Evolutionary conservation across 2,329 filamentous ascomycete genomes (phyloP).

Genomic region (Fusarium pininemorale): DNA sequence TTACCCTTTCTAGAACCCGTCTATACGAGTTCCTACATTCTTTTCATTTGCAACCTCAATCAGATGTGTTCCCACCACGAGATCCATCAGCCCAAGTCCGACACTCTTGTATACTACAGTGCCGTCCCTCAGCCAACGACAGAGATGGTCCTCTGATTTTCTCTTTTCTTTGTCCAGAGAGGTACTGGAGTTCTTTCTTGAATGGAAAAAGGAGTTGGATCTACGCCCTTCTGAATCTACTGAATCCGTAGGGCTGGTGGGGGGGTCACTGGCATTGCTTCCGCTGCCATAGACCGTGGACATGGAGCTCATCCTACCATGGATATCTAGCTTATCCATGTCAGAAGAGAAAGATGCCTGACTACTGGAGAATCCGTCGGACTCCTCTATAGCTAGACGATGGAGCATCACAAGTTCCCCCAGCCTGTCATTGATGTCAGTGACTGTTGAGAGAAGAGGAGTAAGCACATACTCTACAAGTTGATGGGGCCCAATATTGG

Average conservation of each 20-base stretch:
- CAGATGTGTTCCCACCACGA: slow-evolving; percentile 68
- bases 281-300: slow-evolving; percentile 49
- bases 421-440: slow-evolving; percentile 57
- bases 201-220: slow-evolving; percentile 46
- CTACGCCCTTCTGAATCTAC: slow-evolving; percentile 45
- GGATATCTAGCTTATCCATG: slow-evolving; percentile 49
- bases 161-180: slow-evolving; percentile 50
- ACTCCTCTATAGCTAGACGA: slow-evolving; percentile 54
- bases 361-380: slow-evolving; percentile 46
- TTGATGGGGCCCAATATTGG: slow-evolving; percentile 75
- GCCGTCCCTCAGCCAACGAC: slow-evolving; percentile 66
- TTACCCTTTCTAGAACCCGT: slow-evolving; percentile 55
- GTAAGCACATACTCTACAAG: slow-evolving; percentile 74
- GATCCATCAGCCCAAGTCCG: slow-evolving; percentile 72
- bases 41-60: slow-evolving; percentile 64
- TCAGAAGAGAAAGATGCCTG: slow-evolving; percentile 45
- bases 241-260: slow-evolving; percentile 47
- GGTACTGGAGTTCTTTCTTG: slow-evolving; percentile 42
- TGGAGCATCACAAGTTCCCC: slow-evolving; percentile 79
- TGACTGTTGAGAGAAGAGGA: neutral
- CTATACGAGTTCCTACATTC: slow-evolving; percentile 62
- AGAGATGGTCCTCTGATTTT: slow-evolving; percentile 60
- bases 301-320: slow-evolving; percentile 50
- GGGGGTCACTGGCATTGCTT: slow-evolving; percentile 33
- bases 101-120: slow-evolving; percentile 77